Base-by-base conservation (phyloP, 371 early-diverging fungal species). In the Nosema muscidifuracis region DNA sequence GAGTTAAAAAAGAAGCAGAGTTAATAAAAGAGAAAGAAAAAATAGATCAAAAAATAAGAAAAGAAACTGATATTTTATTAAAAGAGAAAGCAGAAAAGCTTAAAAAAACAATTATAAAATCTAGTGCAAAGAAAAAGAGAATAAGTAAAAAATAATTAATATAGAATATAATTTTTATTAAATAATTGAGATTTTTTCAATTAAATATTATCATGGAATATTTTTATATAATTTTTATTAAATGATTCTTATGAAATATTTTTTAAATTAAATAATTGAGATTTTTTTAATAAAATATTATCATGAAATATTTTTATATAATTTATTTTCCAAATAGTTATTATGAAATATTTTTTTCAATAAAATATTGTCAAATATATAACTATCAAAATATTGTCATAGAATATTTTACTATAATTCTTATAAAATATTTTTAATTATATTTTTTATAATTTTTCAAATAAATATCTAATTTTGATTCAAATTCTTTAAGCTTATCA, bases 1-100 rank as follows among this genome's bases (percentile, higher is more conserved):
- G 60, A 36, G 10, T n/a, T 7, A 55, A 60, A 64, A 68, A 51
- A 31, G 30, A 62, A 31, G 67, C 57, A 65, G 60, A 53, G 20
- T 20, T 53, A 50, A 13, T 38, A 53, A 60, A 61, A 40, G 55
- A 50, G 61, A 60, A 47, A 74, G 55, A 69, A 62, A 64, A 64
- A 60, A 69, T 30, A 73, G 67, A 66, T 53, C 44, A 31, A 70
- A 61, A 63, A 47, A 47, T 31, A 31, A 65, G 36, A 56, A 66
- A 34, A n/a, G 38, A 58, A 47, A 40, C 34, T 50, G 65, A 67
- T 60, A 63, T 62, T 36, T 51, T 36, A 55, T 33, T 26, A 26
- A 44, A 71, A 22, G 50, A 20, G 12, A 75, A 36, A 38, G 55
- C 53, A 50, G 53, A 72, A 30, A 71, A 56, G 47, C 36, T 50